phyloP scores from a whole-genome alignment of 345 rosid species.

The Pistacia vera region DNA sequence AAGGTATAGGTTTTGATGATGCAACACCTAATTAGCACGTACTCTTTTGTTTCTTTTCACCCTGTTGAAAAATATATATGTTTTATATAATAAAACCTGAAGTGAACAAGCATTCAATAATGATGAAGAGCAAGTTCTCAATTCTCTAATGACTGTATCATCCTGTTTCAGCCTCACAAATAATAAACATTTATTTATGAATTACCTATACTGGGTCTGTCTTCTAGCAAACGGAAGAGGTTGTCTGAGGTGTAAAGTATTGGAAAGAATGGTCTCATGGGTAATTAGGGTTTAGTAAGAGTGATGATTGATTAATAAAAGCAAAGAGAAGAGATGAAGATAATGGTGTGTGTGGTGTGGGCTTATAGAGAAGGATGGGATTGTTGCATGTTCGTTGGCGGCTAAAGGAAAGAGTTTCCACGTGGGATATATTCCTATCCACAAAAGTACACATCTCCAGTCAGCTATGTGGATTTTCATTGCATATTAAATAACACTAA shows the following conservation, averaged over 20 bases:
- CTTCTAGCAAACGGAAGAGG: background rate
- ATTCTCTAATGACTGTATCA: background rate
- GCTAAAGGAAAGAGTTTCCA: slow-evolving; percentile 24
- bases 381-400: slow-evolving; percentile 28
- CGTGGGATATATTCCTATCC: slow-evolving; percentile 37
- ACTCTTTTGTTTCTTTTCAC: slow-evolving; percentile 31
- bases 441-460: slow-evolving; percentile 32
- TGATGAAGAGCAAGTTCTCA: slow-evolving; percentile 12
- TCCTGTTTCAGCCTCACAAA: slow-evolving; percentile 33
- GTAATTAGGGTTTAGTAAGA: slow-evolving; percentile 11
- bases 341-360: slow-evolving; percentile 40
- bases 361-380: slow-evolving; percentile 32
- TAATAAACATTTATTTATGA: background rate
- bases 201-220: slow-evolving; percentile 24
- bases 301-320: background rate
- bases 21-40: slow-evolving; percentile 12
- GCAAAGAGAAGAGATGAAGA: slow-evolving; percentile 10
- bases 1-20: slow-evolving; percentile 14
- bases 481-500: background rate
- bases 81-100: background rate
- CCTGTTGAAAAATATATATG: background rate
- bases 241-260: background rate
- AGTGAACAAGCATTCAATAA: slow-evolving; percentile 6
- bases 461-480: background rate
- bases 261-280: slow-evolving; percentile 26